Base-by-base conservation (phyloP, 176 grass and related monocot species). In the maize (Zea mays) region DNA sequence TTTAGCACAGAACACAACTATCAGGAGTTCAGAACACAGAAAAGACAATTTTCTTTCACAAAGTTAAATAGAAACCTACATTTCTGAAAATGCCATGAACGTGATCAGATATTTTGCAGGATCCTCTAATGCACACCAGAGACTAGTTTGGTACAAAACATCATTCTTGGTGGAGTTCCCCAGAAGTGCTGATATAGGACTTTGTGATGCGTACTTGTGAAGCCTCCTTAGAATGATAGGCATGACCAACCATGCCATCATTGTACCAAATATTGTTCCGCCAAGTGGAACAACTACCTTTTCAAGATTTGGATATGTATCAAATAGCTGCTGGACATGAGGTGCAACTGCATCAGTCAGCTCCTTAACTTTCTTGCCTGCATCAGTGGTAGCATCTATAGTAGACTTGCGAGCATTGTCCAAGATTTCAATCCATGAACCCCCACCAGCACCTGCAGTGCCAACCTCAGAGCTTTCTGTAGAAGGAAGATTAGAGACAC, bases 31-130 rank as follows among this genome's bases (percentile, higher is more conserved):
- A 67, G 13, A 34, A 54, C 12, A 76, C 11, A 73, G 7, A 34
- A 69, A 64, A 7, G 6, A 47, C 46, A 87, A 66, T 27, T 3
- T 62, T 34, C 9, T 50, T n/a, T 2, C 10, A 36, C 13, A 62
- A 64, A 75, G 62, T 69, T 39, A 62, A 76, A 39, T 43, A 70
- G 62, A 82, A 59, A 61, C 92, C 83, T 44, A 98, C 95, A 97
- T 86, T 60, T 98, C 77, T 87, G 92, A 92, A 82, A 98, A 98
- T 82, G 96, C 96, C 87, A 92, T 82, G 82, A 98, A 98, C 59
- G 91, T 92, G 77, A 98, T 82, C n/a, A 98, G 75, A 69, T 98
- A 94, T 92, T 90, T 98, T 7, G 96, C 71, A 75, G 96, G 96
- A 84, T 94, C 89, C 84, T 98, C 96, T 62, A 98, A 75, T 76